Evolutionary conservation across 495 filamentous ascomycete species (phyloP), one percentile per base, ranked within the genome.

Genomic region (Hypoxylon cercidicola): DNA sequence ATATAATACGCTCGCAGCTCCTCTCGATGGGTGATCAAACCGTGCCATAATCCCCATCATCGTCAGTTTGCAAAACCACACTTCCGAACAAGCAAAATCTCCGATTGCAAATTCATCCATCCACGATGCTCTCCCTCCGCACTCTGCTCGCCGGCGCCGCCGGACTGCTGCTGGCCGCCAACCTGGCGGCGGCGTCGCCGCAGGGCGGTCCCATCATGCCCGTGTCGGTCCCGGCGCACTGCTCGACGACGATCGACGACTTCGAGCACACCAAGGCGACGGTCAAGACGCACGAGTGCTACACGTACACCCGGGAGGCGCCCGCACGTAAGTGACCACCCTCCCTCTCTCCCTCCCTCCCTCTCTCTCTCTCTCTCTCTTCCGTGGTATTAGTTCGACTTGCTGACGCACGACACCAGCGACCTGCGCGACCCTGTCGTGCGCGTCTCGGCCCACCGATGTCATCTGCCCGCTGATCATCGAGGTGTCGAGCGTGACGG

Each of bases 381-480:
- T 43, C 48, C 10, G 3, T n/a, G 20, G 28, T 15, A 25, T 16
- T 16, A 34, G 6, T 12, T 39, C 28, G 5, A 23, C 7, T 23
- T 54, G 34, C 60, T 57, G 20, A 57, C 35, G 11, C 30, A 20
- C 10, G 47, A 46, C 39, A 30, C 30, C 39, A 67, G 71, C 60
- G 20, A 40, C 64, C 21, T 73, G 71, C 61, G 64, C 71, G 16
- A 63, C 58, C 5, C 32, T 64, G 20, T 57, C 68, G 12, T 73
- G 71, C 47, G n/a, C 57, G 19, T 21, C 63, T 10, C 45, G 20
- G 15, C 52, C 67, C 5, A 55, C 61, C 12, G 68, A 67, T 30
- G 47, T 54, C 15, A 8, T 62, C 25, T 78, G 75, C 57, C 73
- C 71, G 20, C 8, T 34, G n/a, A 47, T 62, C 57, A 69, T 76